Evolutionary conservation across 1,284 basidiomycete species (phyloP).

Genomic region (Marasmius sp.): DNA sequence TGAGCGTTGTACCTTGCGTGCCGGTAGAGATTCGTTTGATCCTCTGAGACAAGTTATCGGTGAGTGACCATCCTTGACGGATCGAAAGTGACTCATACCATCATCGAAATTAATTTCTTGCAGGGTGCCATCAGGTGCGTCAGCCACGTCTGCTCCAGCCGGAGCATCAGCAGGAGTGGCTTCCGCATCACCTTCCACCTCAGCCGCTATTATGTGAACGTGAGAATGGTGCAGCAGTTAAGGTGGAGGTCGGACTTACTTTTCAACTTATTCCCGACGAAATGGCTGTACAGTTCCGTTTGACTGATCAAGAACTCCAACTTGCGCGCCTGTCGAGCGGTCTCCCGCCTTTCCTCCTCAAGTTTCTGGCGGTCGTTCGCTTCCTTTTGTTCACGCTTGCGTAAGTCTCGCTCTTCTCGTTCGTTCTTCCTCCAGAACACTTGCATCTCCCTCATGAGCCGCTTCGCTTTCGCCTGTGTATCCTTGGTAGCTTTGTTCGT

Average conservation of each 20-base stretch:
- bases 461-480: conserved; percentile 83
- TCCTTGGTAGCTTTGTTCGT: conserved; percentile 88
- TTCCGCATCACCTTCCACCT: conserved; percentile 78
- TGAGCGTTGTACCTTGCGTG: conserved; percentile 92
- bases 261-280: conserved; percentile 98
- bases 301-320: conserved; percentile 99
- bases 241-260: conserved; percentile 52
- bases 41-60: conserved; percentile 52
- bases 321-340: conserved; percentile 93
- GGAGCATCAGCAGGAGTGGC: conserved; percentile 38
- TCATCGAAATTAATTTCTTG: conserved; percentile 94
- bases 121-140: conserved; percentile 53
- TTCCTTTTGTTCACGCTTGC: conserved; percentile 94
- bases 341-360: conserved; percentile 97
- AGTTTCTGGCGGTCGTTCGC: conserved; percentile 87
- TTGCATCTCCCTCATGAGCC: conserved; percentile 92
- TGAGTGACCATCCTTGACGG: background rate
- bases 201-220: conserved; percentile 60
- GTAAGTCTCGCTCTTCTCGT: conserved; percentile 90
- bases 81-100: conserved; percentile 47
- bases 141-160: conserved; percentile 59
- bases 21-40: conserved; percentile 85
- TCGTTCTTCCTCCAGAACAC: conserved; percentile 99
- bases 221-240: conserved; percentile 7
- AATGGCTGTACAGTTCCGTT: conserved; percentile 98